Conservation (phyloP, 2,329 filamentous ascomycete species). For the Colletotrichum sp. region DNA sequence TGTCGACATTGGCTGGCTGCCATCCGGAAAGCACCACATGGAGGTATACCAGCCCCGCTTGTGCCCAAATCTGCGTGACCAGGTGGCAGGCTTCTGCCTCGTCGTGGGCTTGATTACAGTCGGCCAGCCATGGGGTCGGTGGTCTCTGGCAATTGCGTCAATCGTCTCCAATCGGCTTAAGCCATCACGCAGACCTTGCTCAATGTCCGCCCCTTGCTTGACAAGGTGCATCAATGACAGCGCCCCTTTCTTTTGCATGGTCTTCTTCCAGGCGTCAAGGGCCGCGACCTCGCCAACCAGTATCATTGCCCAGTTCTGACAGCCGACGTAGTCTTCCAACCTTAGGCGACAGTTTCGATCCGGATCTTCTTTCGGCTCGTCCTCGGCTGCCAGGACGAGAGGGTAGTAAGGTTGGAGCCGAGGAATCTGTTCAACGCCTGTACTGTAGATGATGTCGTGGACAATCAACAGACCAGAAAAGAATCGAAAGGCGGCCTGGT, state of each 20-base stretch:
- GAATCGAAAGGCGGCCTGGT: constrained; percentile 50
- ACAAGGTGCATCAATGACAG: constrained; percentile 50
- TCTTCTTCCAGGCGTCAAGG: constrained; percentile 60
- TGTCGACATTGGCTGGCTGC: constrained; percentile 48
- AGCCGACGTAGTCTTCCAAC: constrained; percentile 39
- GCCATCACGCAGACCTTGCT: background rate
- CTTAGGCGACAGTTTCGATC: constrained; percentile 33
- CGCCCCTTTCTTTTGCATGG: constrained; percentile 32
- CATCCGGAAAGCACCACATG: constrained; percentile 52
- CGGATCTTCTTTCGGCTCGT: background rate
- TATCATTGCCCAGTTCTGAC: constrained; percentile 58
- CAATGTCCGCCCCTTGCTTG: constrained; percentile 11
- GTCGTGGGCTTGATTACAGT: background rate
- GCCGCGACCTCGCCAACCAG: constrained; percentile 56
- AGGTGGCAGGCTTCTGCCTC: constrained; percentile 6
- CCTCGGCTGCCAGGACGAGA: background rate
- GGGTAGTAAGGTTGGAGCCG: constrained; percentile 32
- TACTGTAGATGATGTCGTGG: constrained; percentile 53
- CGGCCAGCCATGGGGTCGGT: constrained; percentile 4
- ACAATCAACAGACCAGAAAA: constrained; percentile 49
- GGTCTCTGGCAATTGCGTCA: background rate
- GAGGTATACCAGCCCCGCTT: constrained; percentile 51
- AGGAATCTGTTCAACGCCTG: constrained; percentile 44
- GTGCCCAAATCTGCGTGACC: constrained; percentile 45
- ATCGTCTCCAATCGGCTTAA: background rate